phyloP scores from a whole-genome alignment of 2,329 filamentous ascomycete genomes.

The Fusarium sp. region DNA sequence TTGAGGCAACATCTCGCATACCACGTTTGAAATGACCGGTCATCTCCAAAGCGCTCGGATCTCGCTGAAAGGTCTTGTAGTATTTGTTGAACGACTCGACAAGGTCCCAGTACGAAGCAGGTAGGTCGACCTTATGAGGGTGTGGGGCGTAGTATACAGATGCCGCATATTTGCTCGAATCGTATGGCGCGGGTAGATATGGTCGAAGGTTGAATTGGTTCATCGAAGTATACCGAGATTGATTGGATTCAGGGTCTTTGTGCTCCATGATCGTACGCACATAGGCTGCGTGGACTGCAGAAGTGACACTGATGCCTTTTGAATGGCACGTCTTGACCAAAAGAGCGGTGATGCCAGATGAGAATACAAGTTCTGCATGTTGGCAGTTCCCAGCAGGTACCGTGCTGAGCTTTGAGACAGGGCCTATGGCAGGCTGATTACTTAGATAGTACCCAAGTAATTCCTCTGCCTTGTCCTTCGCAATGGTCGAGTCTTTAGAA shows the following conservation, averaged over 20 bases:
- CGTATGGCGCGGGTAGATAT: conserved; percentile 43
- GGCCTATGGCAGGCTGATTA: background rate
- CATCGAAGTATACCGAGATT: conserved; percentile 41
- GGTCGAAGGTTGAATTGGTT: conserved; percentile 46
- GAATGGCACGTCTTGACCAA: conserved; percentile 5
- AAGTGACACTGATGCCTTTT: background rate
- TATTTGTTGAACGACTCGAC: conserved; percentile 7
- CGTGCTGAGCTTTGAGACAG: background rate
- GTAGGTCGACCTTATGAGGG: conserved; percentile 9
- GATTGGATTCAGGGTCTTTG: background rate
- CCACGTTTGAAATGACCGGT: conserved; percentile 36
- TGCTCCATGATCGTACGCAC: background rate
- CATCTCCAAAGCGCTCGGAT: conserved; percentile 24
- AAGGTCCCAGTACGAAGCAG: conserved; percentile 12
- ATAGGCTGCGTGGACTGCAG: background rate
- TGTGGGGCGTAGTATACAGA: conserved; percentile 24
- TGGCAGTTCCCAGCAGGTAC: conserved; percentile 11
- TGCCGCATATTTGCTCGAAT: conserved; percentile 15
- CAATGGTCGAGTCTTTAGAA: background rate
- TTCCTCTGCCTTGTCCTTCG: background rate
- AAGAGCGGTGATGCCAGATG: conserved; percentile 2
- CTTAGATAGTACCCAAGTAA: background rate
- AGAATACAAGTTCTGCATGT: conserved; percentile 11
- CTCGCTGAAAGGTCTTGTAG: conserved; percentile 6
- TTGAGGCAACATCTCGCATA: conserved; percentile 34